Evolutionary conservation across 129 eudicot genomes (phyloP).

Genomic region (Mikania micrantha): DNA sequence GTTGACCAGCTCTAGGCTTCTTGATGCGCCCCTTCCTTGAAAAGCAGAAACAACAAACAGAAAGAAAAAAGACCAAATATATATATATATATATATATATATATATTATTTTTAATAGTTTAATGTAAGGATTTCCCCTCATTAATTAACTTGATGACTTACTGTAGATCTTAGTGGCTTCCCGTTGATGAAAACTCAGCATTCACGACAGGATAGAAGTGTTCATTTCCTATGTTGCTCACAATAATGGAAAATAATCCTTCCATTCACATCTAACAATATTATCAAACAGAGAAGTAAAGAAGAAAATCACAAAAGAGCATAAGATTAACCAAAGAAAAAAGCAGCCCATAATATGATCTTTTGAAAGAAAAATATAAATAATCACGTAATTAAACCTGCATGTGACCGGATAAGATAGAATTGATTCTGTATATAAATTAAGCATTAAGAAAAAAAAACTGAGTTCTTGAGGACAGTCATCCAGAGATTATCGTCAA

Average conservation of each 20-base stretch:
- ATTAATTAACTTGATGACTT: too few relatives aligned
- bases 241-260: constrained; percentile 4
- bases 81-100: too few relatives aligned
- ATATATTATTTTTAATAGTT: too few relatives aligned
- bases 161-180: too few relatives aligned
- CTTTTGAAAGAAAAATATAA: not conserved
- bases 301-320: not conserved
- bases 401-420: constrained; percentile 3
- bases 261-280: not conserved
- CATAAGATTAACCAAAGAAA: not conserved
- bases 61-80: not conserved
- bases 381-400: not conserved
- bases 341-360: not conserved
- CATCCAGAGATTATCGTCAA: not conserved
- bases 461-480: constrained; percentile 8
- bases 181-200: too few relatives aligned
- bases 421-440: too few relatives aligned
- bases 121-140: too few relatives aligned
- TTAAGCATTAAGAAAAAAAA: too few relatives aligned
- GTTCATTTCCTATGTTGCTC: constrained; percentile 7
- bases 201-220: not conserved
- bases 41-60: constrained; percentile 34
- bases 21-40: constrained; percentile 37
- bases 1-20: constrained; percentile 33
- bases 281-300: not conserved